phyloP scores from a whole-genome alignment of 2,329 filamentous ascomycete species.

The Ophiostoma populinum region DNA sequence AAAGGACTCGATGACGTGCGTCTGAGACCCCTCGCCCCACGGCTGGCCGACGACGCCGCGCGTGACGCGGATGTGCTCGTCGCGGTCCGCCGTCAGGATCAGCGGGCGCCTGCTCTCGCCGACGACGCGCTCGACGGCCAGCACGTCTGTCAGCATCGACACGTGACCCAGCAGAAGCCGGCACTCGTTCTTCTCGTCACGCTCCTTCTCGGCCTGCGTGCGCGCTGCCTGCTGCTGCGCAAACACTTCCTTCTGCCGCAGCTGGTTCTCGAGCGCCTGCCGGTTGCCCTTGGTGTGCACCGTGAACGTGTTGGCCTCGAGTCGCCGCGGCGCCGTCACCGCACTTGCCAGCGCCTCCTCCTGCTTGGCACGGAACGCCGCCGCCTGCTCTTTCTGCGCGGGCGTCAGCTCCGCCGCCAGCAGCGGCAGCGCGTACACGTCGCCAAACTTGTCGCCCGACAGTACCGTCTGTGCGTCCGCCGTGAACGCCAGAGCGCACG shows the following conservation, averaged over 20 bases:
- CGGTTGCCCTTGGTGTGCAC: constrained; percentile 49
- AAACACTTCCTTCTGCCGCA: constrained; percentile 24
- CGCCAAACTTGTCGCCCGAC: constrained; percentile 87
- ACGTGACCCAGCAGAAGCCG: constrained; percentile 74
- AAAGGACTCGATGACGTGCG: constrained; percentile 75
- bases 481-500: constrained; percentile 57
- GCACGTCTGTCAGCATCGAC: constrained; percentile 73
- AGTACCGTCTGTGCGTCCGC: constrained; percentile 57
- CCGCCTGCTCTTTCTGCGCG: neutral
- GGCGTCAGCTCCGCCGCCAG: constrained; percentile 18
- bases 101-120: constrained; percentile 19
- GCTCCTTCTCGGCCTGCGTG: constrained; percentile 10
- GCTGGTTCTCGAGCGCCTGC: constrained; percentile 41
- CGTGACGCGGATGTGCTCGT: constrained; percentile 73
- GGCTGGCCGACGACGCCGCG: constrained; percentile 34
- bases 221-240: constrained; percentile 10
- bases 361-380: too few relatives aligned
- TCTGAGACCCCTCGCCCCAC: constrained; percentile 36
- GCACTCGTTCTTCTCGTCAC: constrained; percentile 9
- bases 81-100: constrained; percentile 38
- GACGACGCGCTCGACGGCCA: constrained; percentile 28
- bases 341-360: neutral
- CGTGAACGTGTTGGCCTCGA: constrained; percentile 35
- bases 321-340: constrained; percentile 21
- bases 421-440: constrained; percentile 79